A percentile compares a stretch with the other conserved stretches of the same genome.
Evolutionary conservation across 768 basidiomycete genomes (phyloP).

Genomic region (Plicaturopsis crispa): DNA sequence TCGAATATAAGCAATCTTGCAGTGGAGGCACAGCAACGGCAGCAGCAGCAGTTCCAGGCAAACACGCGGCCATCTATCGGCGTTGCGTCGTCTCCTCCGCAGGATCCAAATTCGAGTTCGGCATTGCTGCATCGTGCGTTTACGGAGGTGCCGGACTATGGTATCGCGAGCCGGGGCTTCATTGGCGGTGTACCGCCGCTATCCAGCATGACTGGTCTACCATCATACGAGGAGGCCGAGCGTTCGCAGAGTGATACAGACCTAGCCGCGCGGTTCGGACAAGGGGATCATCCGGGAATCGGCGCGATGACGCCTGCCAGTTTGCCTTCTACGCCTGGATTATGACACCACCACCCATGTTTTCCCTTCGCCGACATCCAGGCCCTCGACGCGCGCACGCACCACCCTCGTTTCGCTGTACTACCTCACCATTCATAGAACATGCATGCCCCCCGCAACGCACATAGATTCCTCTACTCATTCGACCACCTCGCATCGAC

Average conservation of each 20-base stretch:
- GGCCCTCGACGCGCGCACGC: too few species aligned
- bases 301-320: conserved; percentile 6
- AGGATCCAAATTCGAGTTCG: conserved; percentile 19
- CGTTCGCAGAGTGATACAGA: conserved; percentile 15
- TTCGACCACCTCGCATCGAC: too few species aligned
- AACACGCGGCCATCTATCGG: conserved; percentile 7
- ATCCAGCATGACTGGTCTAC: conserved; percentile 66
- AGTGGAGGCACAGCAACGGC: conserved; percentile 3
- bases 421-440: too few species aligned
- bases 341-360: neutral
- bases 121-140: conserved; percentile 52
- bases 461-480: too few species aligned
- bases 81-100: conserved; percentile 10
- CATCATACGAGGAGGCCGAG: conserved; percentile 76
- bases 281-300: neutral
- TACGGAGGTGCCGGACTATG: conserved; percentile 82
- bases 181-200: conserved; percentile 88
- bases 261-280: conserved; percentile 12
- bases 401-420: too few species aligned
- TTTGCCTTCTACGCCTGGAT: neutral
- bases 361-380: too few species aligned
- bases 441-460: too few species aligned
- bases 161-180: conserved; percentile 78
- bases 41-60: conserved; percentile 10
- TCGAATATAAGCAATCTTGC: conserved; percentile 4